phyloP scores from a whole-genome alignment of 768 basidiomycete species.

The Russula compacta region DNA sequence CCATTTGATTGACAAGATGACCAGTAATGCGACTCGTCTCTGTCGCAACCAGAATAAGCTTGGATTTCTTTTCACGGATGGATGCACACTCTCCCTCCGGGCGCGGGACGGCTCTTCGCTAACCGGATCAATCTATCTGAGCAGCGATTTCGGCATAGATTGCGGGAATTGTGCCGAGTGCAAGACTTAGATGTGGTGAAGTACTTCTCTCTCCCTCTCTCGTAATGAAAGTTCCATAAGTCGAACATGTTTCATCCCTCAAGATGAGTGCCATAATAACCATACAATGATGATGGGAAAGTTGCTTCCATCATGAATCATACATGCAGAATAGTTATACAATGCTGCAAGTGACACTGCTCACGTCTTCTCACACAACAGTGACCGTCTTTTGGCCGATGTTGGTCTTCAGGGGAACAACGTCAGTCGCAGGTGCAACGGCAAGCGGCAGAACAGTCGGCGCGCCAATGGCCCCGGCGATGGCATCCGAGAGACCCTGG shows the following conservation, averaged over 20 bases:
- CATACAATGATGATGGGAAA: not conserved
- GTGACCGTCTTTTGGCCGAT: constrained; percentile 1
- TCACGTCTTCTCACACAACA: not conserved
- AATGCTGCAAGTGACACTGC: not conserved
- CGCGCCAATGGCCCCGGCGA: constrained; percentile 67
- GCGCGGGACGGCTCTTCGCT: no score
- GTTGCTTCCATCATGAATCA: not conserved
- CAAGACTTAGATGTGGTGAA: no score
- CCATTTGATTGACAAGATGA: no score
- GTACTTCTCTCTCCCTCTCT: no score
- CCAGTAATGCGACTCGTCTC: no score
- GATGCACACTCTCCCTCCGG: no score
- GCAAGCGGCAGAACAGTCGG: constrained; percentile 48
- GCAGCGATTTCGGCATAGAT: no score
- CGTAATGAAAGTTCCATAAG: not conserved
- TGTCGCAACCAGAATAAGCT: no score
- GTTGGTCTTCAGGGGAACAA: constrained; percentile 38
- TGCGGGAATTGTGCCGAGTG: no score
- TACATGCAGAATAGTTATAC: not conserved
- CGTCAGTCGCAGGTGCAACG: constrained; percentile 52
- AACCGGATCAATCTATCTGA: no score
- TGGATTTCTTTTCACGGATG: no score
- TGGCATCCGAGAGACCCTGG: constrained; percentile 61
- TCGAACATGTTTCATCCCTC: not conserved
- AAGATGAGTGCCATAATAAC: not conserved